Evolutionary conservation across 257 asterid genomes (phyloP), one percentile per base, ranked within the genome.

Genomic region (Salvia rosmarinus): DNA sequence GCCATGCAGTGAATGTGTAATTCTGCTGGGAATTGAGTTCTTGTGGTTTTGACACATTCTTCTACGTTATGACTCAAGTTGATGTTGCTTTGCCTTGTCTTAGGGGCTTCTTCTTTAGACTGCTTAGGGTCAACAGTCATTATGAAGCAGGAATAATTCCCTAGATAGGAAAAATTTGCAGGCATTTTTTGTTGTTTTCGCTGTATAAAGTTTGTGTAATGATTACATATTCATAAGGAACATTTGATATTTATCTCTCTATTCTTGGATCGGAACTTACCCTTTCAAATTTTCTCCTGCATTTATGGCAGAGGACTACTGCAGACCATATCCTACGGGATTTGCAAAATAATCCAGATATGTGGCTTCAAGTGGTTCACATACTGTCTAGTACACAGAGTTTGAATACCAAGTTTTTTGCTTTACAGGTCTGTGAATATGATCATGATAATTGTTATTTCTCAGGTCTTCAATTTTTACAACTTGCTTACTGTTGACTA

Each of bases 331-430:
- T 95, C 59, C 81, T 95, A 90, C 89, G 98, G 35, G 99, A 92
- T 78, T 78, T 95, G 86, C 99, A 95, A 87, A 86, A 79, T 63
- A 92, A 92, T 75, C 96, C 94, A 8, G 96, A 92, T 62, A 95
- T 86, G 96, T 95, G 99, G 99, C 98, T 90, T 81, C 99, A 92
- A 92, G 99, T 95, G 71, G 98, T 90, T 78, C 98, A 91, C 82
- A 90, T 95, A 79, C 82, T 95, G 64, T 87, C 98, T 32, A 90
- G 67, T 70, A 78, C 99, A 16, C 94, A 90, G 58, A 88, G 72
- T 80, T 73, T 92, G 85, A 87, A 95, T 81, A 87, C 98, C 72
- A 95, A 95, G 75, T 92, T 89, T 81, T 95, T 90, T 63, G 90
- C 99, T 67, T 75, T 95, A 79, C 99, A 95, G 96, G 99, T 95